A percentile compares a stretch with the other conserved stretches of the same genome.
Evolutionary conservation across 805 yeast species (phyloP).

Genomic region (Candida awuae): DNA sequence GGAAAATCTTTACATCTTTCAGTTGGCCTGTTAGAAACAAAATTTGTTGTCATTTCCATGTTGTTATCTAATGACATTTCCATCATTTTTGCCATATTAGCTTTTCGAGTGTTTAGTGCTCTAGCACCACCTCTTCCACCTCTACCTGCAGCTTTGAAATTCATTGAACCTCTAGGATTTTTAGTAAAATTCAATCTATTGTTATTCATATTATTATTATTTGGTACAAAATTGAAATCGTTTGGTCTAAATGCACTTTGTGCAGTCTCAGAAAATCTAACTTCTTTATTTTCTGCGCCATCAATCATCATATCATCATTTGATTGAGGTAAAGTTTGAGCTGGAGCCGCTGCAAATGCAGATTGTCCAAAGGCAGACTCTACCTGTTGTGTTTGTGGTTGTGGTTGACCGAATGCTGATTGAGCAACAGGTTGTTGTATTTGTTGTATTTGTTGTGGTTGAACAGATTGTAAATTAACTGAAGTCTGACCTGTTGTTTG

Average conservation of each 20-base stretch:
- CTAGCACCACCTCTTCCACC: conserved; percentile 2
- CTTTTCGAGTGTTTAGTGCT: conserved; percentile 5
- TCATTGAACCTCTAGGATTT: conserved; percentile 1
- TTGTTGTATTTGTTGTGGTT: conserved; percentile 6
- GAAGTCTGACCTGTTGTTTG: conserved; percentile 3
- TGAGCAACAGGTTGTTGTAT: conserved; percentile 14
- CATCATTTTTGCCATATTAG: conserved; percentile 19
- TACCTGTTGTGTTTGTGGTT: background rate
- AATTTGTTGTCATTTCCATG: conserved; percentile 22
- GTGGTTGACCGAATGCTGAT: conserved; percentile 2
- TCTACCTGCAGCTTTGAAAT: background rate
- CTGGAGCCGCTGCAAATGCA: background rate
- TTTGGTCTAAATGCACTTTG: conserved; percentile 19
- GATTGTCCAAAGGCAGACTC: background rate
- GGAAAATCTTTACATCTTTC: conserved; percentile 70
- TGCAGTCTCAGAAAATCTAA: conserved; percentile 24
- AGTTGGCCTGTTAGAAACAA: conserved; percentile 38
- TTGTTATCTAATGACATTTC: conserved; percentile 26
- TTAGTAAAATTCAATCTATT: conserved; percentile 7
- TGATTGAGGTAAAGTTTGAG: background rate
- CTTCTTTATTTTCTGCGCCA: conserved; percentile 19
- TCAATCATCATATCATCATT: conserved; percentile 10
- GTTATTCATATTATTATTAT: background rate
- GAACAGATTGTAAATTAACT: conserved; percentile 3
- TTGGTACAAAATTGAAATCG: background rate